Evolutionary conservation across 495 filamentous ascomycete genomes (phyloP), one percentile per base, ranked within the genome.

Genomic region (Penicillium tannophilum): DNA sequence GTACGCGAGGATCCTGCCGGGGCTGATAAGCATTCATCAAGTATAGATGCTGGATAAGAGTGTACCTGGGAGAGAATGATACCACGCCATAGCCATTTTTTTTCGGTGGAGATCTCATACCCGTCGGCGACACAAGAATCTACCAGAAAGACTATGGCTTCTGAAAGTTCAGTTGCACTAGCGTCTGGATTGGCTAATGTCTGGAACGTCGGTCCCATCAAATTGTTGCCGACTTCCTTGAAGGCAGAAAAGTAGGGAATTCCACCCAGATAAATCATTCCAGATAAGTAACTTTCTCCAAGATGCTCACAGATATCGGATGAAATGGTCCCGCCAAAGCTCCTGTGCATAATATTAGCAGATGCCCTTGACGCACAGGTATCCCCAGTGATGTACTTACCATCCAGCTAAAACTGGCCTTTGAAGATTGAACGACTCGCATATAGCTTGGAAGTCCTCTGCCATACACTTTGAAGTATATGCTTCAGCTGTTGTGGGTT

Each of bases 401-500:
- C 47, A 50, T 50, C 20, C 24, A 3, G 20, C 47, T 30, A 50
- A 30, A 6, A 50, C 19, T 26, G 47, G 47, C 16, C 47, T 17
- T 26, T 3, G 2, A 1, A 50, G 20, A 14, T 30, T 28, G 6
- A 50, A 31, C 0, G 23, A 19, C 26, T 28, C 20, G n/a, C 47
- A 50, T 17, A 31, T 20, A 3, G 47, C 47, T 12, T 50, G 20
- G 16, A 50, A 31, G 47, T 50, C 47, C n/a, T 50, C 47, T 9
- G 47, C 47, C 47, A 50, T 50, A 12, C 20, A 11, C 11, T 30
- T 50, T n/a, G 47, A 50, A 16, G 47, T 50, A 30, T 26, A 50
- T 28, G 17, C 28, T 1, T 30, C 26, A 7, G 23, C 47, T 30
- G 7, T 26, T 1, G 20, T 28, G 23, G 47, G 47, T 4, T 50